These are phyloP conservation scores for Ilex asprella DNA, from an alignment of 257 asterid species.

Conservation along the genomic window DNA sequence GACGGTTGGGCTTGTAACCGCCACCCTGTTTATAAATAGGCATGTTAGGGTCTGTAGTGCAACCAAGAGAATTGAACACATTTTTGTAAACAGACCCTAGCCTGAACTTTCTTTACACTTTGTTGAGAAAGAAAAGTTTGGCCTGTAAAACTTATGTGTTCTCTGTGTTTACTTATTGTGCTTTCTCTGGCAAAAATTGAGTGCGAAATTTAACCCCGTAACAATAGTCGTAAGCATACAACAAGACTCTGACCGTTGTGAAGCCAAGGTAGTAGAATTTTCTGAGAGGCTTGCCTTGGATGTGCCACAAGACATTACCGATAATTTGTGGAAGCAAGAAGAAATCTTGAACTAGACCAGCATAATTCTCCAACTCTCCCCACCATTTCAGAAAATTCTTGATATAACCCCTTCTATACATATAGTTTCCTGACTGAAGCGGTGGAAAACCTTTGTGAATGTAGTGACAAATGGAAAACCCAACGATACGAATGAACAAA, in stretches of 20 bases:
- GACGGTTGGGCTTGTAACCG: too few relatives aligned
- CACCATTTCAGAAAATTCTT: conserved; percentile 9
- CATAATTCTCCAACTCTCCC: conserved; percentile 9
- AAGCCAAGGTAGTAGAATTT: conserved; percentile 16
- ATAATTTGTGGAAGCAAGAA: conserved; percentile 23
- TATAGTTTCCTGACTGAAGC: not conserved
- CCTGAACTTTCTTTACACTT: too few relatives aligned
- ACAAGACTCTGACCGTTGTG: conserved; percentile 8
- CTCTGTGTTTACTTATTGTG: too few relatives aligned
- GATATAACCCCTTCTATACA: not conserved
- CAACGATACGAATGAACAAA: not conserved
- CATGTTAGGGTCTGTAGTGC: too few relatives aligned
- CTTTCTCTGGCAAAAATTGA: too few relatives aligned
- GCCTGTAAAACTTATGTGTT: too few relatives aligned
- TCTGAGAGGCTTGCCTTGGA: conserved; percentile 10
- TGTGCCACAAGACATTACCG: conserved; percentile 12
- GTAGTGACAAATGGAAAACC: conserved; percentile 1
- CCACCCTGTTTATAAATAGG: too few relatives aligned
- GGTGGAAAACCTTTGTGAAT: not conserved
- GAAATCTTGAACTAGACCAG: conserved; percentile 14
- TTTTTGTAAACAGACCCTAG: too few relatives aligned
- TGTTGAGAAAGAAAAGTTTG: too few relatives aligned
- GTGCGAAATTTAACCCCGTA: too few relatives aligned
- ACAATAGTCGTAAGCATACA: conserved; percentile 10
- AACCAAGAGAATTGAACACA: too few relatives aligned